phyloP scores from a whole-genome alignment of 2,329 filamentous ascomycete genomes.

The Raffaelea arxii region DNA sequence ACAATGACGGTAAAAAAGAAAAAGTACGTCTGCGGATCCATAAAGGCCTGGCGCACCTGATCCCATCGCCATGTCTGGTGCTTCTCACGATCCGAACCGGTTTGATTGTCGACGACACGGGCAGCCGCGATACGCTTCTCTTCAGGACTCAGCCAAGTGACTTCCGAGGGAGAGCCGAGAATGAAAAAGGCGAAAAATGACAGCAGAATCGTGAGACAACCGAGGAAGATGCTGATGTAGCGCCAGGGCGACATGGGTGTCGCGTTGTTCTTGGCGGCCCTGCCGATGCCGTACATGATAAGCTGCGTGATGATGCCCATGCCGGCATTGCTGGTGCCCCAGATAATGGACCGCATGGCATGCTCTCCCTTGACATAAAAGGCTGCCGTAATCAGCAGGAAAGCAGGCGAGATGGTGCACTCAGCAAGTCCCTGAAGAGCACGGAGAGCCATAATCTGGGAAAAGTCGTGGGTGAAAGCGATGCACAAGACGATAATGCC shows the following conservation, averaged over 20 bases:
- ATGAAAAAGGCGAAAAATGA: conserved; percentile 18
- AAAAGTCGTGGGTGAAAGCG: conserved; percentile 27
- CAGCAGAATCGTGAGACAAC: conserved; percentile 14
- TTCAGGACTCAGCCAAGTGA: conserved; percentile 22
- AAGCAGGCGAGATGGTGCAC: conserved; percentile 26
- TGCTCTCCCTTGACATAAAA: conserved; percentile 26
- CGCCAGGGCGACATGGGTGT: conserved; percentile 18
- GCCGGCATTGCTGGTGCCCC: conserved; percentile 19
- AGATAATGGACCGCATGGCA: conserved; percentile 24
- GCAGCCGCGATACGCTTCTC: conserved; percentile 28
- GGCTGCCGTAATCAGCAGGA: conserved; percentile 25
- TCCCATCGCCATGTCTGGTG: conserved; percentile 23
- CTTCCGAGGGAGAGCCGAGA: conserved; percentile 23
- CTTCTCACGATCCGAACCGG: conserved; percentile 27
- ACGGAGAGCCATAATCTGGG: conserved; percentile 24
- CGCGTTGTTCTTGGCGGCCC: not conserved
- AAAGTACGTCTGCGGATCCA: conserved; percentile 19
- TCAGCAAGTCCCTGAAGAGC: conserved; percentile 29
- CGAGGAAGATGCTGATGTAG: conserved; percentile 10
- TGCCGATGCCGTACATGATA: conserved; percentile 17
- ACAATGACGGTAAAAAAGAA: conserved; percentile 25
- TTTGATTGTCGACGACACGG: conserved; percentile 27
- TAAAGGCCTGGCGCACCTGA: conserved; percentile 19
- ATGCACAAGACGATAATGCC: conserved; percentile 25
- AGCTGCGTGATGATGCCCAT: conserved; percentile 12